phyloP scores from a whole-genome alignment of 192 early-diverging fungal species.

The Obelidium mucronatum region DNA sequence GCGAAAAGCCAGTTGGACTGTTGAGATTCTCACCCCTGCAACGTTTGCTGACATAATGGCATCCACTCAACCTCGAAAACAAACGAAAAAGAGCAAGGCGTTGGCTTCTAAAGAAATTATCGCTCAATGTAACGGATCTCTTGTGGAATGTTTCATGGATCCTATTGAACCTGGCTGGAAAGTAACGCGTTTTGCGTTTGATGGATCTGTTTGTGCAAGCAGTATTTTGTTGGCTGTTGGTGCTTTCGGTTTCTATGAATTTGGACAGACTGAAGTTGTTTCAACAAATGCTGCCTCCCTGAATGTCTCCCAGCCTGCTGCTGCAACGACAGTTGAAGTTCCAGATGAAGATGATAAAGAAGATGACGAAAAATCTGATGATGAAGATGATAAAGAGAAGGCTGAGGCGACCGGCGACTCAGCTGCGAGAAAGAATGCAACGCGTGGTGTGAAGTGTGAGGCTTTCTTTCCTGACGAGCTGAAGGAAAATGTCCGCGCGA shows the following conservation, averaged over 20 bases:
- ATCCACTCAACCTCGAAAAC: not conserved
- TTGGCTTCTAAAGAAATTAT: conserved; percentile 37
- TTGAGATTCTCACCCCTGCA: conserved; percentile 43
- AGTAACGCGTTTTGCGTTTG: conserved; percentile 41
- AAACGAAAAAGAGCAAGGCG: not conserved
- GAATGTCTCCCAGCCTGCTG: not conserved
- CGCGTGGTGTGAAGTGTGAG: conserved; percentile 50
- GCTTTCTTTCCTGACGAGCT: conserved; percentile 74
- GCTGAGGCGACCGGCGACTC: conserved; percentile 11
- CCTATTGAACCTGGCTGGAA: conserved; percentile 32
- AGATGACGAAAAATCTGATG: conserved; percentile 31
- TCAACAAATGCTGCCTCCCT: not conserved
- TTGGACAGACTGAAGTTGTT: conserved; percentile 3
- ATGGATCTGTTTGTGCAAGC: conserved; percentile 39
- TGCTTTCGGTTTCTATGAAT: conserved; percentile 41
- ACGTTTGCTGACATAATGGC: not conserved
- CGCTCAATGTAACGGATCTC: conserved; percentile 50
- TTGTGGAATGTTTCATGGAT: conserved; percentile 40
- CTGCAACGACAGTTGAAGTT: conserved; percentile 15
- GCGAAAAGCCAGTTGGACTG: conserved; percentile 48
- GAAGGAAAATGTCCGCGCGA: conserved; percentile 67
- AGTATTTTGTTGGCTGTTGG: conserved; percentile 54
- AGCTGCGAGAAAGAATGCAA: not conserved
- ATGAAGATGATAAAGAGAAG: conserved; percentile 31
- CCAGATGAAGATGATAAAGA: conserved; percentile 13